Base-by-base conservation (phyloP, 2,329 filamentous ascomycete genomes). In the Mariannaea elegans region DNA sequence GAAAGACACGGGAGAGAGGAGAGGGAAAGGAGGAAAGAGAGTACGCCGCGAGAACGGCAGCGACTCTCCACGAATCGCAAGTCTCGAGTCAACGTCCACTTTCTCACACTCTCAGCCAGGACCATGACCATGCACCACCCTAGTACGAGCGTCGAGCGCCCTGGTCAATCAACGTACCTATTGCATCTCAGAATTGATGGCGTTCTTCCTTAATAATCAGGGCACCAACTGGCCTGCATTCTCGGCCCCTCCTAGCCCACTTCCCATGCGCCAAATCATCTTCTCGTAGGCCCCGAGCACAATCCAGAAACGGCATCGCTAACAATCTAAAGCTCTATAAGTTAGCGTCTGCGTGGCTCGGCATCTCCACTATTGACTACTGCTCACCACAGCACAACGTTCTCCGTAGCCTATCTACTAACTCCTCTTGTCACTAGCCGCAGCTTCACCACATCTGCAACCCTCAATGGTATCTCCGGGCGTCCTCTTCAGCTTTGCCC, bases 21-120 rank as follows among this genome's bases (percentile, higher is more conserved):
- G 34, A 29, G 31, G 21, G 53, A 31, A 44, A 61, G 16, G 59
- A 58, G 59, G 24, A 58, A 56, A 57, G 53, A 55, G 58, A 49
- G 49, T 45, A 56, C 57, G 51, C 44, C 50, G 45, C 46, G 34
- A 51, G 54, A 39, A 19, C 51, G 27, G 14, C 32, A 14, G 41
- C 48, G 21, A 29, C 41, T 31, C 49, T 48, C 56, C 49, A 53
- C 56, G 49, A 36, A 49, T 36, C 31, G 46, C 45, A 10, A 41
- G 42, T 34, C 41, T 45, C 47, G 38, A 32, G 23, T 42, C 23
- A 44, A 49, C 21, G 48, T 24, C 39, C 54, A 56, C 46, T 50
- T 36, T 51, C 48, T 29, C 48, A 8, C 45, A 48, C 44, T n/a
- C n/a, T n/a, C n/a, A n/a, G n/a, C n/a, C n/a, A n/a, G n/a, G n/a